Percentiles rank a stretch among this genome's conserved stretches.
Evolutionary conservation across 805 yeast genomes (phyloP).

Genomic region (Metschnikowia drakensbergensis): DNA sequence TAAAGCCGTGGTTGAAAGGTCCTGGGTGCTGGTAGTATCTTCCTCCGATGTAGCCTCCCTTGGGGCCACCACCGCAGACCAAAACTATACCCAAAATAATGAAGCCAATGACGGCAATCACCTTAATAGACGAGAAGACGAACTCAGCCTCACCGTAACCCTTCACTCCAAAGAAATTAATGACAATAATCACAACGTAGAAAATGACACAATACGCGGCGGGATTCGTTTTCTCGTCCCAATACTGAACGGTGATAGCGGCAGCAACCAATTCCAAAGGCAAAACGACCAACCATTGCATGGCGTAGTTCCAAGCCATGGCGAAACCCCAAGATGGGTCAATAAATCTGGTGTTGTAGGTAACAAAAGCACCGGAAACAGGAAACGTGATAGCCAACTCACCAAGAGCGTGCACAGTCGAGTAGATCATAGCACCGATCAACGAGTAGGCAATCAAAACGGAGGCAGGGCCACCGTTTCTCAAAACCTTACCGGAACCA

Average conservation of each 20-base stretch:
- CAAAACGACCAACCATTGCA: slow-evolving; percentile 51
- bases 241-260: slow-evolving; percentile 50
- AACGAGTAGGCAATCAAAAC: slow-evolving; percentile 37
- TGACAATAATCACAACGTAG: slow-evolving; percentile 43
- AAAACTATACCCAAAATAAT: slow-evolving; percentile 52
- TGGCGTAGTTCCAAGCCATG: slow-evolving; percentile 66
- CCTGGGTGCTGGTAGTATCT: slow-evolving; percentile 37
- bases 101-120: slow-evolving; percentile 57
- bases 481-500: slow-evolving; percentile 61
- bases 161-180: slow-evolving; percentile 17
- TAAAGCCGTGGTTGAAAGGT: slow-evolving; percentile 33
- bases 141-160: slow-evolving; percentile 56
- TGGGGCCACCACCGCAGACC: slow-evolving; percentile 46
- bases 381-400: slow-evolving; percentile 53
- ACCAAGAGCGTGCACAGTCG: slow-evolving; percentile 43
- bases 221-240: slow-evolving; percentile 48
- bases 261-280: slow-evolving; percentile 68
- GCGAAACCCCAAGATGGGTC: slow-evolving; percentile 71
- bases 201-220: slow-evolving; percentile 59
- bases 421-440: slow-evolving; percentile 31
- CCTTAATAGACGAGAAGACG: slow-evolving; percentile 61
- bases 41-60: slow-evolving; percentile 37
- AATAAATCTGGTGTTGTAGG: slow-evolving; percentile 60
- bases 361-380: slow-evolving; percentile 45
- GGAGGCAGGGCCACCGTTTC: slow-evolving; percentile 70